A percentile compares a stretch with the other conserved stretches of the same genome.
These are phyloP conservation scores for Trametes gibbosa DNA, from an alignment of 768 basidiomycete species.

Conservation along the genomic window DNA sequence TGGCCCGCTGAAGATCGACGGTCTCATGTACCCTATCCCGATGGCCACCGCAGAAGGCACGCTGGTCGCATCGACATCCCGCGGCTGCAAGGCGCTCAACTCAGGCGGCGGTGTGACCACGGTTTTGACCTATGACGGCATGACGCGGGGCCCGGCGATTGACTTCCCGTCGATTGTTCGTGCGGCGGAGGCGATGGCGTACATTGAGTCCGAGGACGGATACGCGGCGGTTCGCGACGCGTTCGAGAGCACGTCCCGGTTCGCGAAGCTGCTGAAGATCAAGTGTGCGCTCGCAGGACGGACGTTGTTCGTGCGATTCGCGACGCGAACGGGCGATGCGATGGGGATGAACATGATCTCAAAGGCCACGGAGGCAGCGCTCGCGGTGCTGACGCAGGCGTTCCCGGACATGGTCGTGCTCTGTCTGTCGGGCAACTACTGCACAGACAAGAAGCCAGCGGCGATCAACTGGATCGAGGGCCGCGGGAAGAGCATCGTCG, in stretches of 20 bases:
- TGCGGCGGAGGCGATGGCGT: conserved; percentile 82
- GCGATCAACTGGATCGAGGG: conserved; percentile 99
- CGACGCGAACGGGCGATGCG: conserved; percentile 93
- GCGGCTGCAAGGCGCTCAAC: conserved; percentile 97
- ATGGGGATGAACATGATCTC: conserved; percentile 99
- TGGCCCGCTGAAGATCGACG: conserved; percentile 91
- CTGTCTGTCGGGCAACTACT: conserved; percentile 95
- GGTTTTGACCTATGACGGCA: conserved; percentile 86
- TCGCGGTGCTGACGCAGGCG: conserved; percentile 69
- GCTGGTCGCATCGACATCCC: conserved; percentile 93
- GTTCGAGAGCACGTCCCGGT: conserved; percentile 93
- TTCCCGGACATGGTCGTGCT: conserved; percentile 93
- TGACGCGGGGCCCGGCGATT: conserved; percentile 99
- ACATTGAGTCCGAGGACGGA: conserved; percentile 85
- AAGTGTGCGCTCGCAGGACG: conserved; percentile 92
- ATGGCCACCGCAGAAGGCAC: conserved; percentile 99
- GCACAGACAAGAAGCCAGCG: conserved; percentile 99
- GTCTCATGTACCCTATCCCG: conserved; percentile 80
- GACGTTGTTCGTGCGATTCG: conserved; percentile 90
- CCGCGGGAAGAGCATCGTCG: conserved; percentile 95
- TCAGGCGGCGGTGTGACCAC: conserved; percentile 94
- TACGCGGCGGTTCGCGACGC: conserved; percentile 72
- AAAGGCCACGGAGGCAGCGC: conserved; percentile 94
- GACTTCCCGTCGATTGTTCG: conserved; percentile 82
- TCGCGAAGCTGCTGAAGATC: conserved; percentile 80